Base-by-base conservation (phyloP, 441 rosid species). In the Eruca vesicaria region DNA sequence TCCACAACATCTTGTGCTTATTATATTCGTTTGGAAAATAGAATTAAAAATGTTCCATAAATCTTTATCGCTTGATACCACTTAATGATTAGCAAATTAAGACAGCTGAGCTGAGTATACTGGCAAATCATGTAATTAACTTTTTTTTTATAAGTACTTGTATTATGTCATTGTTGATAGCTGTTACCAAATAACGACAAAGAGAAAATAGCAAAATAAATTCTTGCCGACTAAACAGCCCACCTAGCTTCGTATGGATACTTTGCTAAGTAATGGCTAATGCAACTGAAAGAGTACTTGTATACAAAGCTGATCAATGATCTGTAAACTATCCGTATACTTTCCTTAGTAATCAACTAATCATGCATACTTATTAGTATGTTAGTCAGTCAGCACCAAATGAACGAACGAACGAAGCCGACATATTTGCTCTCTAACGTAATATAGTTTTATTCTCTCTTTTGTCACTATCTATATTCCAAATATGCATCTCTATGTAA, bases 131-230 rank as follows among this genome's bases (percentile, higher is more conserved):
- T 15, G 28, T 63, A 12, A 55, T 20, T 20, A 21, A 55, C 20
- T 20, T 53, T 28, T 52, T 70, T 55, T 33, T 20, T 2, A 9
- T 55, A 20, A 20, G 29, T 29, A 15, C 38, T 10, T 52, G 14
- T 38, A 45, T 60, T 23, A 48, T 74, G 62, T 59, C 73, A 73
- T 67, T 59, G 41, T 33, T 5, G 36, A 48, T 48, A 45, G 52
- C 67, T 33, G 26, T 73, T 59, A 6, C 43, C 12, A 67, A 8
- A 60, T 48, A 58, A 60, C 56, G 62, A 74, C 77, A 60, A 67
- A 31, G 32, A 57, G 6, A 41, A 45, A 41, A 38, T 38, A 38
- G 45, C 45, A 38, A 38, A 38, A 3, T 12, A n/a, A 12, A 38
- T 12, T 38, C 15, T 38, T 38, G 55, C 66, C 72, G 45, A 43